Evolutionary conservation across 2,329 filamentous ascomycete species (phyloP).

Genomic region (Lasiodiplodia sp.): DNA sequence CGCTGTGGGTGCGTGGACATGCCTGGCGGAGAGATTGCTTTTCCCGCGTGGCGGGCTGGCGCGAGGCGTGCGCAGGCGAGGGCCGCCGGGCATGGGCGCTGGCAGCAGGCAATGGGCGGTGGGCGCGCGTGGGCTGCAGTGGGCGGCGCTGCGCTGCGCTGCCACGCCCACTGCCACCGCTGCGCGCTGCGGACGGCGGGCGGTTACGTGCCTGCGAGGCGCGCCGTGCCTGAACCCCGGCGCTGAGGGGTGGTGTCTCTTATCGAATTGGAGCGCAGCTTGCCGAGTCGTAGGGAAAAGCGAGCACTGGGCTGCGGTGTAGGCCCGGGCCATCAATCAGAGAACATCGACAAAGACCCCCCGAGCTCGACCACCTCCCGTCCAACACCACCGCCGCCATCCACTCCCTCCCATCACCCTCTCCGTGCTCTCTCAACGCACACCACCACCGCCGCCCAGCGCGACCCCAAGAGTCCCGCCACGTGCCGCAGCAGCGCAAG

Average conservation of each 20-base stretch:
- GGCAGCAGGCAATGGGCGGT: slow-evolving; percentile 15
- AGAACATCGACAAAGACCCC: slow-evolving; percentile 29
- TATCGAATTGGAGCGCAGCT: slow-evolving; percentile 26
- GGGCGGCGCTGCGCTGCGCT: neutral
- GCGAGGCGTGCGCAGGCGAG: slow-evolving; percentile 12
- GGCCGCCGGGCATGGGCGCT: slow-evolving; percentile 2
- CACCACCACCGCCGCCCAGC: slow-evolving; percentile 9
- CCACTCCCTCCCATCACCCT: slow-evolving; percentile 28
- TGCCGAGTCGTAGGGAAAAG: slow-evolving; percentile 23
- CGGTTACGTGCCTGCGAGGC: slow-evolving; percentile 23
- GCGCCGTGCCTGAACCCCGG: slow-evolving; percentile 26
- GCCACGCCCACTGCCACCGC: neutral
- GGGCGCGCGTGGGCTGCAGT: neutral
- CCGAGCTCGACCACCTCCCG: slow-evolving; percentile 30
- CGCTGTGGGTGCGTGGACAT: neutral
- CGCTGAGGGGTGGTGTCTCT: slow-evolving; percentile 25
- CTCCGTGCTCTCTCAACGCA: slow-evolving; percentile 24
- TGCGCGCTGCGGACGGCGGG: slow-evolving; percentile 17
- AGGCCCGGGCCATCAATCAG: slow-evolving; percentile 29
- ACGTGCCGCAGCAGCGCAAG: slow-evolving; percentile 15
- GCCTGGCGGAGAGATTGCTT: slow-evolving; percentile 14
- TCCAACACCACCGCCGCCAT: slow-evolving; percentile 25
- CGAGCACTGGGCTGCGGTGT: slow-evolving; percentile 26
- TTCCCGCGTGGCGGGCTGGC: slow-evolving; percentile 25
- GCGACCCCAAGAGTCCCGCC: slow-evolving; percentile 12